Base-by-base conservation (phyloP, 2,329 filamentous ascomycete genomes). In the Ceratocystiopsis minuta region DNA sequence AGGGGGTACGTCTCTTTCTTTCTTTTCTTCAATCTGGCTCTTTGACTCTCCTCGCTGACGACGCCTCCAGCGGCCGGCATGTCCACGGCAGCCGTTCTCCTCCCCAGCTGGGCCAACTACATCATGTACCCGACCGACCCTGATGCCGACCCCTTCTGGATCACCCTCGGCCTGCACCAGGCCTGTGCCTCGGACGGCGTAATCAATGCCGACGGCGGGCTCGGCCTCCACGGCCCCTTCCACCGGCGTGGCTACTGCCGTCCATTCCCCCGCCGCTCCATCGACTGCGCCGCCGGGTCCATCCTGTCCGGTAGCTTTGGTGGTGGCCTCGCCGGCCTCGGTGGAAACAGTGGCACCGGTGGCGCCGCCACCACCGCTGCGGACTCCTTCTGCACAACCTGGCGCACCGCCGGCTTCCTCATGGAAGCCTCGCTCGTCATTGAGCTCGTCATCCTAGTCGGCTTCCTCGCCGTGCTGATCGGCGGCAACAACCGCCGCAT, bases 391-490 rank as follows among this genome's bases (percentile, higher is more conserved):
- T 96, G 90, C 66, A 80, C 77, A 52, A 80, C 92, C 70, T 98
- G 88, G 88, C 73, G 82, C 45, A 84, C 77, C 20, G 77, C 85
- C 33, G 86, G 83, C 18, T 96, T 95, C 60, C 61, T 94, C 49
- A 85, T 93, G 64, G 82, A 78, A 41, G 82, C 95, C 52, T 72
- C 81, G 9, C 73, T 85, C 34, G 76, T 94, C n/a, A 57, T 90
- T 34, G 79, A 93, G 58, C 70, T 90, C 35, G 84, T 80, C 43
- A 77, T 77, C 7, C 60, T 93, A n/a, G 77, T 93, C 24, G 74
- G 78, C 16, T 94, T 88, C 59, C 54, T 78, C 28, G 73, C 92
- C 39, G 75, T 93, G 38, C 63, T 95, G 50, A 86, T 87, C 16
- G 85, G 86, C 33, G 86, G 86, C n/a, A 85, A 85, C 32, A 28